Base-by-base conservation (phyloP, 1,139 yeast species). In the Scheffersomyces segobiensis region DNA sequence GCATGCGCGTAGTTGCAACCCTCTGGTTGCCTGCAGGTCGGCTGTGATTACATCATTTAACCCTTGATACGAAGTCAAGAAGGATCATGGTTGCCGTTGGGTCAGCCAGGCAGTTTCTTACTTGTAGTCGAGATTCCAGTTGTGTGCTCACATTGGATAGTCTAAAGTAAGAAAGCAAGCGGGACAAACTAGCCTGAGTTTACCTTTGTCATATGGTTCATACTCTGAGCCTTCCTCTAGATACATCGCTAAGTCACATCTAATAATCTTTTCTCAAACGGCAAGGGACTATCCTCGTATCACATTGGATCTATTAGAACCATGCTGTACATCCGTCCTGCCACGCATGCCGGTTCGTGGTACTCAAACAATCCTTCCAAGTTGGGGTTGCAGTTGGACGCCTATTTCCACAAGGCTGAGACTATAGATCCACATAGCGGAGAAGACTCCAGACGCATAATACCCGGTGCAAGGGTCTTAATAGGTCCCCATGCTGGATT, bases 271-370 rank as follows among this genome's bases (percentile, higher is more conserved):
- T 14, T 32, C 17, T 2, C 42, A 32, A 24, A 32, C 17, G 5
- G 42, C 42, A 32, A 32, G 32, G 32, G 17, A 32, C 7, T 32
- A 2, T 14, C 42, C 2, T 10, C 42, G 12, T 17, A 12, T 10
- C 17, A 32, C 12, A 32, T 10, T 32, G 17, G 3, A 14, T 10
- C 17, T 12, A 10, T 32, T 32, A 50, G 21, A 18, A 18, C 21
- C 49, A 39, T 26, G 26, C 74, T 76, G 78, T 62, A 71, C 55
- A 66, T 74, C 49, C 79, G 93, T 56, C 79, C 83, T 5, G 97
- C 97, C 0, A 82, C 96, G 2, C 98, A 93, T 70, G 88, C 97
- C 1, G 98, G 98, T 1, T 74, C 91, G 1, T 95, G 99, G 99
- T 95, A 95, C 71, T 69, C 85, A 7, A 79, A 79, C 18, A 80